Evolutionary conservation across 2,329 filamentous ascomycete species (phyloP).

Genomic region (Nothophaeocryptopus gaeumannii): DNA sequence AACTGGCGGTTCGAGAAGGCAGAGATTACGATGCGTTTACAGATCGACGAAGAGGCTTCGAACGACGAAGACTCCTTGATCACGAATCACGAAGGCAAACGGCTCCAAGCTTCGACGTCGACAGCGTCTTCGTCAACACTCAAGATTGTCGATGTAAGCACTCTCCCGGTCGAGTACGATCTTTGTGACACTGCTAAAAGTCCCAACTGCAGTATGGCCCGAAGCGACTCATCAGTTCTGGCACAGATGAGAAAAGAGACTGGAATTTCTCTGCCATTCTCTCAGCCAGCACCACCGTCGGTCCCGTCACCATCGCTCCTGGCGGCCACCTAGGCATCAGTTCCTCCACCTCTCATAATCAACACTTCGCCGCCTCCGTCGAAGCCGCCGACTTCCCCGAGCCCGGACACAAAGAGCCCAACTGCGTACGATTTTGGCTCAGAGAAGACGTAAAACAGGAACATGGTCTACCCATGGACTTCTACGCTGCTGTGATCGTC

Average conservation of each 20-base stretch:
- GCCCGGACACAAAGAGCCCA: constrained; percentile 3
- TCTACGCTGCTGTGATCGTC: constrained; percentile 13
- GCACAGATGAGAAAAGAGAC: constrained; percentile 11
- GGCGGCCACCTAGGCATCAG: no score
- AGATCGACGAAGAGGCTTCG: no score
- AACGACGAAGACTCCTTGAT: no score
- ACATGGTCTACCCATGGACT: constrained; percentile 9
- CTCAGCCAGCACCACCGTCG: constrained; percentile 2
- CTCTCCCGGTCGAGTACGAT: neutral
- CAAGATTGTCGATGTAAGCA: no score
- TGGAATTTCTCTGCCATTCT: constrained; percentile 12
- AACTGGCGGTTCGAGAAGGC: constrained; percentile 15
- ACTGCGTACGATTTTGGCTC: constrained; percentile 12
- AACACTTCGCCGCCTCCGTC: constrained; percentile 3
- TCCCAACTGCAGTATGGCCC: constrained; percentile 13
- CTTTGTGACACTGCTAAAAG: neutral
- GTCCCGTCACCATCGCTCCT: neutral
- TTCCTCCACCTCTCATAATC: constrained; percentile 2
- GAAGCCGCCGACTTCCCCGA: constrained; percentile 7
- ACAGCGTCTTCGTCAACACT: no score
- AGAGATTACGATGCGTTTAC: constrained; percentile 11
- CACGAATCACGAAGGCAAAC: no score
- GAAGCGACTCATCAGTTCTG: constrained; percentile 11
- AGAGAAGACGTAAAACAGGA: constrained; percentile 8
- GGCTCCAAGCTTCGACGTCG: no score